Evolutionary conservation across 441 rosid species (phyloP).

Genomic region (Populus hybrid): DNA sequence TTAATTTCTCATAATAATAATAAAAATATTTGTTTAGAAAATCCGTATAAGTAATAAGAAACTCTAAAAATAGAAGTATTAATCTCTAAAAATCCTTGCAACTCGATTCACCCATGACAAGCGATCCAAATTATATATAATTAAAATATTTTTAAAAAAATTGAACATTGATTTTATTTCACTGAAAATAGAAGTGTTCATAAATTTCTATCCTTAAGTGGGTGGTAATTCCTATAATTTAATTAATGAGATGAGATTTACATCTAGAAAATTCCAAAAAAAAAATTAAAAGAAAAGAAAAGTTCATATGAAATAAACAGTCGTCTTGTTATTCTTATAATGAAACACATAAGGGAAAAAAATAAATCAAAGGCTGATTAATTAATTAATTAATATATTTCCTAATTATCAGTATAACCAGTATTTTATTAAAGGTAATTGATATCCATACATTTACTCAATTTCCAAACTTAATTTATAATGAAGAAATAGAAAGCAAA

Average conservation of each 20-base stretch:
- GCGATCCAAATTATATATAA: not conserved
- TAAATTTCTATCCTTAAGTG: not conserved
- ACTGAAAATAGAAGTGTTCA: not conserved
- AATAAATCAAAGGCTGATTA: too few species aligned
- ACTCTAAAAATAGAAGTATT: not conserved
- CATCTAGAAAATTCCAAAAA: not conserved
- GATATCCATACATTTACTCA: not conserved
- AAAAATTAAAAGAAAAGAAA: too few species aligned
- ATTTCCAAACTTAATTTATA: not conserved
- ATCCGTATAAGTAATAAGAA: not conserved
- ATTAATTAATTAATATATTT: too few species aligned
- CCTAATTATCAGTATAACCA: too few species aligned
- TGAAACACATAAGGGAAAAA: too few species aligned
- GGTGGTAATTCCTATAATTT: not conserved
- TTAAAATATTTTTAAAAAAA: too few species aligned
- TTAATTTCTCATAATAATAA: not conserved
- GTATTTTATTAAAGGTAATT: not conserved
- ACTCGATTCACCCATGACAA: too few species aligned
- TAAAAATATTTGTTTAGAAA: too few species aligned
- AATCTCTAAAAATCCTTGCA: not conserved
- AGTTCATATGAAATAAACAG: not conserved
- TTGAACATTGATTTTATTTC: not conserved
- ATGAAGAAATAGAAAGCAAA: not conserved
- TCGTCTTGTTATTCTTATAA: too few species aligned
- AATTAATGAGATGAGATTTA: not conserved